A percentile compares a stretch with the other conserved stretches of the same genome.
These are phyloP conservation scores for Colletotrichum tofieldiae DNA, from an alignment of 2,329 filamentous ascomycete genomes.

Conservation along the genomic window DNA sequence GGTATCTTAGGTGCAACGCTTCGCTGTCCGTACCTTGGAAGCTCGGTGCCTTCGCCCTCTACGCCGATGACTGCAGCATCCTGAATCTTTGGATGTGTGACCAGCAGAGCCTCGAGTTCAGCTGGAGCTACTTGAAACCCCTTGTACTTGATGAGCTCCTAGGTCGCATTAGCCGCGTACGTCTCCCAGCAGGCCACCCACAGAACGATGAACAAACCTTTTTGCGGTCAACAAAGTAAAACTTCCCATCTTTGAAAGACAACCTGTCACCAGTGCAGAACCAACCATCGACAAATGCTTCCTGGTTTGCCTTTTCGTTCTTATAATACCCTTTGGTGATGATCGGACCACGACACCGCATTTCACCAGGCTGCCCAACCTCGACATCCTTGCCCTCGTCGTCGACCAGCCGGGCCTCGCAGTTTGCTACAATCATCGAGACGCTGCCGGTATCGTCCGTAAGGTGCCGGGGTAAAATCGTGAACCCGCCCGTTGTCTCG, in stretches of 20 bases:
- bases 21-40: constrained; percentile 64
- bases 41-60: constrained; percentile 60
- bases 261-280: constrained; percentile 88
- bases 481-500: constrained; percentile 68
- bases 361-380: constrained; percentile 67
- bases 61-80: constrained; percentile 77
- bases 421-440: constrained; percentile 57
- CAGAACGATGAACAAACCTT: constrained; percentile 63
- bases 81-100: constrained; percentile 58
- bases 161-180: neutral
- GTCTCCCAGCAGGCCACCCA: neutral
- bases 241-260: constrained; percentile 77
- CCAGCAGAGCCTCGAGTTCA: constrained; percentile 69
- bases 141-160: constrained; percentile 75
- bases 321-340: constrained; percentile 81
- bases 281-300: constrained; percentile 73
- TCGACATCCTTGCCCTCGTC: constrained; percentile 58
- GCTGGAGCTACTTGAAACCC: constrained; percentile 79
- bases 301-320: constrained; percentile 75
- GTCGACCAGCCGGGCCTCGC: constrained; percentile 55
- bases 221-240: constrained; percentile 86
- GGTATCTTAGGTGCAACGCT: neutral
- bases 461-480: constrained; percentile 58
- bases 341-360: constrained; percentile 80
- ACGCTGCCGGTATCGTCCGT: constrained; percentile 65